Evolutionary conservation across 768 basidiomycete species (phyloP).

Genomic region (Hemileccinum impolitum): DNA sequence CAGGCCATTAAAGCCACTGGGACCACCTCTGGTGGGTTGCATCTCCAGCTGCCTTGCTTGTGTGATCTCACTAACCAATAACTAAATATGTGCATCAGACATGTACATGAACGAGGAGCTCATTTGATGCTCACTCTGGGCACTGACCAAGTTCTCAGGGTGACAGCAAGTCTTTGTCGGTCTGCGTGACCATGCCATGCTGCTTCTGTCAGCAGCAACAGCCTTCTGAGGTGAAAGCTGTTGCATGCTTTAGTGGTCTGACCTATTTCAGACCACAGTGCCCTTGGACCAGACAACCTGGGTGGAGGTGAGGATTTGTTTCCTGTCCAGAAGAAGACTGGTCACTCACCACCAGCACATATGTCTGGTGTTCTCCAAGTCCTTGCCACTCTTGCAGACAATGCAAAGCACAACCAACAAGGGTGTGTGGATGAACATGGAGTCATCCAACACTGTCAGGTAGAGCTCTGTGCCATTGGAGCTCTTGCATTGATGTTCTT

Average conservation of each 20-base stretch:
- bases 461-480: constrained; percentile 31
- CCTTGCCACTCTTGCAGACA: constrained; percentile 26
- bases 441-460: constrained; percentile 24
- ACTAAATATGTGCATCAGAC: no score
- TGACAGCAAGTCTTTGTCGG: background rate
- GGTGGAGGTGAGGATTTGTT: background rate
- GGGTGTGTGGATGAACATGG: constrained; percentile 33
- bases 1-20: constrained; percentile 1
- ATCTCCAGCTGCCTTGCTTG: no score
- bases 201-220: background rate
- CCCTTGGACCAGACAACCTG: background rate
- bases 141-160: background rate
- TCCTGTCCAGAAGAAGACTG: no score
- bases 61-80: no score
- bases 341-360: no score
- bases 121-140: constrained; percentile 2
- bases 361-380: constrained; percentile 25
- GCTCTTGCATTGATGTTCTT: constrained; percentile 29
- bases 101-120: background rate
- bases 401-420: constrained; percentile 31
- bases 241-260: constrained; percentile 1
- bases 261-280: background rate
- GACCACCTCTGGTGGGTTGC: background rate
- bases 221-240: background rate
- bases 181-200: background rate